These are phyloP conservation scores for Lachnellula hyalina DNA, from an alignment of 2,329 filamentous ascomycete species.

Conservation along the genomic window DNA sequence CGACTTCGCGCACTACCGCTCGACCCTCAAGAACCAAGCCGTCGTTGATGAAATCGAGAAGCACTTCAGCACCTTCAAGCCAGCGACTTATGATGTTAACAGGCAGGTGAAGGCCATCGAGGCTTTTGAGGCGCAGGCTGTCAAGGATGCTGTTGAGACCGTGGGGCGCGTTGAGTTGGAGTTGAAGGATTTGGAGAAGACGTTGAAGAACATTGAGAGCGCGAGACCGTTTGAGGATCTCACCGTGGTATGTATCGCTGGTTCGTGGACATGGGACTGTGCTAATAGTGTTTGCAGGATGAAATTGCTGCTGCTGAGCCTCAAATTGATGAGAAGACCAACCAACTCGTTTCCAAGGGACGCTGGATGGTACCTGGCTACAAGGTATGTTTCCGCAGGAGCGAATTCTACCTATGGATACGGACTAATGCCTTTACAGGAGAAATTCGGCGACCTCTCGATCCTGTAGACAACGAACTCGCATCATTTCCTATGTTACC, in stretches of 20 bases:
- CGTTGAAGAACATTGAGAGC: slow-evolving; percentile 93
- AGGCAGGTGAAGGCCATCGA: slow-evolving; percentile 98
- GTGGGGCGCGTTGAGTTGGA: slow-evolving; percentile 95
- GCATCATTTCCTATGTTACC: slow-evolving; percentile 45
- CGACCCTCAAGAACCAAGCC: slow-evolving; percentile 89
- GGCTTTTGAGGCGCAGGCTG: slow-evolving; percentile 91
- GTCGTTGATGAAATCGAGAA: slow-evolving; percentile 96
- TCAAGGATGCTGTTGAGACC: slow-evolving; percentile 95
- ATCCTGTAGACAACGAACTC: slow-evolving; percentile 62
- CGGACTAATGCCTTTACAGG: slow-evolving; percentile 55
- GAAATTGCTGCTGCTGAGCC: slow-evolving; percentile 91
- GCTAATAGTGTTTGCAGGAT: slow-evolving; percentile 53
- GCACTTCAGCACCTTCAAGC: slow-evolving; percentile 88
- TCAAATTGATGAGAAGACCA: slow-evolving; percentile 95
- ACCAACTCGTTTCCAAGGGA: slow-evolving; percentile 92
- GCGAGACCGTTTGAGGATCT: slow-evolving; percentile 94
- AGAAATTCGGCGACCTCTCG: slow-evolving; percentile 98
- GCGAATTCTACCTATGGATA: not conserved
- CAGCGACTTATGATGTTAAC: slow-evolving; percentile 82
- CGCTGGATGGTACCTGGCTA: slow-evolving; percentile 98
- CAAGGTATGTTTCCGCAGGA: slow-evolving; percentile 65
- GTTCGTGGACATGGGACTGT: not conserved
- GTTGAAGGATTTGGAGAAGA: slow-evolving; percentile 89
- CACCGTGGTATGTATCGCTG: slow-evolving; percentile 73
- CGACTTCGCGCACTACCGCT: slow-evolving; percentile 92